These are phyloP conservation scores for Parathielavia hyrcaniae DNA, from an alignment of 495 filamentous ascomycete species.

Conservation along the genomic window DNA sequence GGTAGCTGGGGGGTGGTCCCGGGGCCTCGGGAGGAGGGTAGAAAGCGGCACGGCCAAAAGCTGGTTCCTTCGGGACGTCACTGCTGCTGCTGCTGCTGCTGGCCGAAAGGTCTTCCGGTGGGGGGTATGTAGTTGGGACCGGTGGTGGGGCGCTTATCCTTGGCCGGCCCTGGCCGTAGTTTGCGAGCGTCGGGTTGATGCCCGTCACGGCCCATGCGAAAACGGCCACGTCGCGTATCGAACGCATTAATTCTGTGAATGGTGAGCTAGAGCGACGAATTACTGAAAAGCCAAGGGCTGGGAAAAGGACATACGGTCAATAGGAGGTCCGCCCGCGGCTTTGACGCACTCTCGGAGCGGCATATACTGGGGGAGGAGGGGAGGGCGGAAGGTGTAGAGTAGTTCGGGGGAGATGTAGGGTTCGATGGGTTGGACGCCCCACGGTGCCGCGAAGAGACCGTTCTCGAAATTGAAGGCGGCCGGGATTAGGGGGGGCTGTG, in stretches of 20 bases:
- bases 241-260: constrained; percentile 57
- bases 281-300: neutral
- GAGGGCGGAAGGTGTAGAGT: constrained; percentile 40
- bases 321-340: constrained; percentile 45
- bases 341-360: constrained; percentile 41
- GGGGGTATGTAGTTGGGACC: constrained; percentile 23
- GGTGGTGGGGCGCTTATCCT: constrained; percentile 56
- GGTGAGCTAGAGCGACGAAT: neutral
- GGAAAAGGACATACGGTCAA: constrained; percentile 36
- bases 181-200: constrained; percentile 70
- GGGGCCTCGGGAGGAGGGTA: neutral
- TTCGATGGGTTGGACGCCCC: constrained; percentile 57
- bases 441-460: constrained; percentile 72
- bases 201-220: constrained; percentile 77
- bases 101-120: neutral
- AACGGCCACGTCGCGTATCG: constrained; percentile 76
- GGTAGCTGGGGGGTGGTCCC: constrained; percentile 5
- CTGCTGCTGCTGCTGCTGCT: neutral
- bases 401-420: constrained; percentile 40
- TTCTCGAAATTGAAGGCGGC: constrained; percentile 50
- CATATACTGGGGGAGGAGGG: constrained; percentile 41
- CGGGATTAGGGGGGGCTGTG: constrained; percentile 42
- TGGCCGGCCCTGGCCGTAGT: constrained; percentile 57
- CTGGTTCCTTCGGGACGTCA: constrained; percentile 2
- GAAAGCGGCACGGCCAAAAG: neutral